phyloP scores from a whole-genome alignment of 768 basidiomycete genomes.

The Dictyophora rubrovolvata region DNA sequence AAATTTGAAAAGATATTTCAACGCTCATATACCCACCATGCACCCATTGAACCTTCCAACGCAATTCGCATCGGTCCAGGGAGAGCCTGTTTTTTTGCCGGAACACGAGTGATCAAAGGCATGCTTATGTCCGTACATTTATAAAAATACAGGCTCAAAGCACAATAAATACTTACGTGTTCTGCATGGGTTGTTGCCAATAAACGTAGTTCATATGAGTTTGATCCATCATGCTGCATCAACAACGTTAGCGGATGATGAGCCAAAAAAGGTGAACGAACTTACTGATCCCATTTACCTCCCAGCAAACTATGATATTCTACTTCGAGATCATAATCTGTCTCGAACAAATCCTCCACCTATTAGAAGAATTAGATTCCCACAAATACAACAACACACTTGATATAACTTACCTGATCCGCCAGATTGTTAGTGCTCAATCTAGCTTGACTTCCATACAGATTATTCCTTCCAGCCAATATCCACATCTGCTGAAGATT shows the following conservation, averaged over 20 bases:
- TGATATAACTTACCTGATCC: conserved; percentile 20
- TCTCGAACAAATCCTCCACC: conserved; percentile 50
- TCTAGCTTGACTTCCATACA: conserved; percentile 53
- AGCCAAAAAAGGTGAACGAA: conserved; percentile 1
- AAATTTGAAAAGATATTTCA: neutral
- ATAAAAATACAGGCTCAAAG: neutral
- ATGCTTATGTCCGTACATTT: conserved; percentile 26
- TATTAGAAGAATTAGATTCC: conserved; percentile 15
- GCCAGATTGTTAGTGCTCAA: conserved; percentile 51
- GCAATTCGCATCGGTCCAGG: conserved; percentile 56
- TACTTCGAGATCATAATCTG: conserved; percentile 50
- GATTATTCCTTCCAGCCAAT: conserved; percentile 47
- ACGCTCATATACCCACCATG: conserved; percentile 33
- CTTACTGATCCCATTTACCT: conserved; percentile 61
- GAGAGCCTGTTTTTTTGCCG: conserved; percentile 44
- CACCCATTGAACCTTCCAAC: conserved; percentile 49
- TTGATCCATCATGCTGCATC: conserved; percentile 58
- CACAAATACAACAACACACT: neutral
- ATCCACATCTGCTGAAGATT: conserved; percentile 52
- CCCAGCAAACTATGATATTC: conserved; percentile 50
- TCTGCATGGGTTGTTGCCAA: conserved; percentile 63
- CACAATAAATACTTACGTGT: conserved; percentile 31
- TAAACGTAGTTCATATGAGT: conserved; percentile 59
- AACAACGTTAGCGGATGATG: neutral
- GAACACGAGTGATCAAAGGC: conserved; percentile 41